Base-by-base conservation (phyloP, 2,329 filamentous ascomycete genomes). In the Neonectria hederae region DNA sequence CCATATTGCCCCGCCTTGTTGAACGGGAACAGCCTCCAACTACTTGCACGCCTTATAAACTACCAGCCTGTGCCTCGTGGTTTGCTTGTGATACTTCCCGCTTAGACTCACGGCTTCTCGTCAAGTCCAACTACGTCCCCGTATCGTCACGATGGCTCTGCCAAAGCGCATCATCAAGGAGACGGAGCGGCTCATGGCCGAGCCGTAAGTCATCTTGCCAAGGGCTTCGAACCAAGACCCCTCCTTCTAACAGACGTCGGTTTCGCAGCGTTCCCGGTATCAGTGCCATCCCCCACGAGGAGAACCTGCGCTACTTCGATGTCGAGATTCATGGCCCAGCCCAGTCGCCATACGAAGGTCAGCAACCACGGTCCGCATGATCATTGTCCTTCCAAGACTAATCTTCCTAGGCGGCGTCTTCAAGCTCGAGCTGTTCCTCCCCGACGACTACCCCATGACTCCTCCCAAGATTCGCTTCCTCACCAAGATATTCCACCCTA, bases 371-470 rank as follows among this genome's bases (percentile, higher is more conserved):
- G 19, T 28, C 51, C 14, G 49, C 26, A 5, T 51, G n/a, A 11
- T 8, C 32, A 22, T 19, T 22, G 28, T 22, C 40, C 24, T 8
- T 38, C 45, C n/a, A 30, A 63, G 43, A 61, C 65, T 68, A 30
- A 69, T 54, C 13, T 17, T 59, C 8, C 28, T 62, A 89, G 86
- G 86, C 59, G 96, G 97, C 53, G 87, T 97, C 69, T 99, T 99
- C 86, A 95, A 97, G 81, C 91, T 98, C 66, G 96, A 99, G 81
- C 89, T 99, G 21, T 99, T 99, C 80, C 87, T 99, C 24, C 97
- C 97, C 48, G 96, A 99, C 76, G 96, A 99, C 83, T 99, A 99
- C 79, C 96, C 96, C 45, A 99, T 99, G 96, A 97, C 94, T 35
- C 95, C 96, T 58, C 96, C 96, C 49, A 97, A 97, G 85, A 97